Conservation (phyloP, 129 eudicot species). For the Solidago caesia region DNA sequence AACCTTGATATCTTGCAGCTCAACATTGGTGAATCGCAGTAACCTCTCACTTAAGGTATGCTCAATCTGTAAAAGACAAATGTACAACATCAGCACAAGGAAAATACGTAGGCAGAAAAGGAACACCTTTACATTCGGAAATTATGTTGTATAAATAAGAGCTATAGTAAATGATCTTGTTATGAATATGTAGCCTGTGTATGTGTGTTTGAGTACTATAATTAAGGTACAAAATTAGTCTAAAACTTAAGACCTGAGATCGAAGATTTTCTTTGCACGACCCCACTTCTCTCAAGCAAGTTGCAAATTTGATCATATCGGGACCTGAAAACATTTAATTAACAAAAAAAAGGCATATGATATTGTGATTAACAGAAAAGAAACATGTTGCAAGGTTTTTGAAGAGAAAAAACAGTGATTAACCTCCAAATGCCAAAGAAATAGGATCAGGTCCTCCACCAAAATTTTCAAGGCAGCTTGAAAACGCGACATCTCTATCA, state of each 20-base stretch:
- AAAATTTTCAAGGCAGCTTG: conserved; percentile 73
- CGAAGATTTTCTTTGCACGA: conserved; percentile 82
- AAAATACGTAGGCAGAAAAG: too few relatives aligned
- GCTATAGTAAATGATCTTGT: background rate
- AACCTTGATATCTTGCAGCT: conserved; percentile 87
- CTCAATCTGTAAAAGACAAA: conserved; percentile 59
- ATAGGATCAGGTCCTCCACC: conserved; percentile 86
- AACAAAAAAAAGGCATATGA: conserved; percentile 10
- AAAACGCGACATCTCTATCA: conserved; percentile 75
- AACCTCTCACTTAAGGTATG: conserved; percentile 59
- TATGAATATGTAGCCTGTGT: background rate
- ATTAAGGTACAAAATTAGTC: background rate
- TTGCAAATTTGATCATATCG: conserved; percentile 79
- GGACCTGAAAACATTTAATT: conserved; percentile 53
- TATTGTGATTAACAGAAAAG: conserved; percentile 23
- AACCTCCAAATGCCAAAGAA: conserved; percentile 83
- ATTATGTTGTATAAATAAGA: background rate
- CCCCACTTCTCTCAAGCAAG: conserved; percentile 79
- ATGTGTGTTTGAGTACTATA: conserved; percentile 10
- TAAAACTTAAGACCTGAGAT: conserved; percentile 55
- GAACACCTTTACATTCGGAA: too few relatives aligned
- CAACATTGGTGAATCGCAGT: conserved; percentile 61
- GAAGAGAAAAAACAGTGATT: background rate
- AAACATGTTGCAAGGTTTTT: conserved; percentile 5
- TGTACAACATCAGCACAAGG: conserved; percentile 23